These are phyloP conservation scores for Xylariomycetidae sp. DNA, from an alignment of 2,329 filamentous ascomycete species.

Conservation along the genomic window DNA sequence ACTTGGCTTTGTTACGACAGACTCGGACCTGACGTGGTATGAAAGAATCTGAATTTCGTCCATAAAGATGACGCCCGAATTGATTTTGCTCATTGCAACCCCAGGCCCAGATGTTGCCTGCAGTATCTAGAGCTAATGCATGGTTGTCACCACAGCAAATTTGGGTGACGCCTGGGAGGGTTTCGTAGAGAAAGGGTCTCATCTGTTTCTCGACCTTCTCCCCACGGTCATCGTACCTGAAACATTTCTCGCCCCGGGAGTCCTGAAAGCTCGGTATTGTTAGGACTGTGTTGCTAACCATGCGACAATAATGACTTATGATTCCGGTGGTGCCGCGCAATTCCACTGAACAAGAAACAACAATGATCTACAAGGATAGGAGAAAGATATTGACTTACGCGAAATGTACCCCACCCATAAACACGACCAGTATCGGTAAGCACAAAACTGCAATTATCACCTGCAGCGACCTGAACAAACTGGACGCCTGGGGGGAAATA, in stretches of 20 bases:
- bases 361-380: too few relatives aligned
- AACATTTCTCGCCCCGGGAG: slow-evolving; percentile 1
- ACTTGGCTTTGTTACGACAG: slow-evolving; percentile 32
- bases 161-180: slow-evolving; percentile 49
- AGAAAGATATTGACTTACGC: slow-evolving; percentile 38
- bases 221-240: neutral
- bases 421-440: slow-evolving; percentile 59
- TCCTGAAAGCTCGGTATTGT: too few relatives aligned
- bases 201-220: neutral
- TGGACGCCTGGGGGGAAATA: slow-evolving; percentile 48
- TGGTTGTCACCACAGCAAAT: slow-evolving; percentile 55
- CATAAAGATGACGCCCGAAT: slow-evolving; percentile 28
- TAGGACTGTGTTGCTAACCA: neutral
- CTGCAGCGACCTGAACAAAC: slow-evolving; percentile 56
- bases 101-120: slow-evolving; percentile 52
- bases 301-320: neutral
- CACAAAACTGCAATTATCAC: slow-evolving; percentile 57
- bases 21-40: slow-evolving; percentile 7
- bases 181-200: slow-evolving; percentile 44
- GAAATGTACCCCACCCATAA: slow-evolving; percentile 64
- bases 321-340: too few relatives aligned
- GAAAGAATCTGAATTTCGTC: slow-evolving; percentile 12
- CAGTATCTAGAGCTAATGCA: slow-evolving; percentile 52
- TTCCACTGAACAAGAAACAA: too few relatives aligned
- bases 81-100: slow-evolving; percentile 61